Base-by-base conservation (phyloP, 2,329 filamentous ascomycete species). In the Trichoderma aggressivum region DNA sequence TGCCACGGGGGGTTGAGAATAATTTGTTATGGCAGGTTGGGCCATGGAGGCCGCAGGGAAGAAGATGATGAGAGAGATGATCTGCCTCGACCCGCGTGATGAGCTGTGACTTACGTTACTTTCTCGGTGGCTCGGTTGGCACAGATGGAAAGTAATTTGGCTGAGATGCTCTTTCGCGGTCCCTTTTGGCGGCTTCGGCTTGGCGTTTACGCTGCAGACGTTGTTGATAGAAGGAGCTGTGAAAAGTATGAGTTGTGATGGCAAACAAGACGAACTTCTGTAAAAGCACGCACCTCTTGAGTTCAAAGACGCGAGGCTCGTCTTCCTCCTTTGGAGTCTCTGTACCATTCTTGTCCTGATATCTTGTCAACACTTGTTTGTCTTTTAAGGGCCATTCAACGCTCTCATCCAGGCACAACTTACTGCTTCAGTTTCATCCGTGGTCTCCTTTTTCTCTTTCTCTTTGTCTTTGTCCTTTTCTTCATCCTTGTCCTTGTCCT, bases 141-240 rank as follows among this genome's bases (percentile, higher is more conserved):
- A 96, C 94, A 55, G 92, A 92, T 1, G 96, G 96, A 77, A 98
- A 98, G 72, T 92, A 88, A 30, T 86, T 88, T 1, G 94, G 92
- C 77, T 94, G 91, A 73, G 89, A 91, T 72, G 97, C 81, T 58
- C 94, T 89, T 79, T 98, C 93, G 56, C 91, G 89, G 77, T 95
- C 96, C 66, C 92, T 86, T 81, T 90, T 97, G 12, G 94, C 92
- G 5, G 78, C 77, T 56, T 82, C 82, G 1, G 75, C 76, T 50
- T 83, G 81, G 14, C 82, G 77, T 78, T 94, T 91, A 78, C 91
- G 92, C 79, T 94, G 90, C 64, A 97, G 79, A 18, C 96, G 90
- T 83, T 94, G 93, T 75, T 95, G 91, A 79, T 94, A 97, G 81
- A 99, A 97, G 30, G 89, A 87, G 76, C 93, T 96, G 36, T 1